Conservation (phyloP, 306 rosid genomes). For the Mimosa pudica region DNA sequence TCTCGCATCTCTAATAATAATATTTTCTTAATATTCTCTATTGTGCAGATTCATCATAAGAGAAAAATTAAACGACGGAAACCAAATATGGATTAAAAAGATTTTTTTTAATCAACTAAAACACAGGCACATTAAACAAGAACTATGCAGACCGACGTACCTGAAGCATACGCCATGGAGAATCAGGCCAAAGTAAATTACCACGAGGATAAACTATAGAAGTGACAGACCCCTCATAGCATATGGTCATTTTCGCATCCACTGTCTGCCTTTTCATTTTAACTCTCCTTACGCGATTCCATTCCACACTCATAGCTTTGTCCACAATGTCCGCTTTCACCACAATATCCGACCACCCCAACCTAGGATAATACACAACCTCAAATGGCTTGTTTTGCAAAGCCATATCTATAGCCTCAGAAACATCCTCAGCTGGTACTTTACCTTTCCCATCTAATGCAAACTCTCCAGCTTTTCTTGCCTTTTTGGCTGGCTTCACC, state of each 20-base stretch:
- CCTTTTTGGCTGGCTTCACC: constrained; percentile 6
- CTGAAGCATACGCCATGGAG: constrained; percentile 84
- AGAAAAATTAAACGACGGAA: too few species aligned
- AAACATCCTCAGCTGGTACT: constrained; percentile 43
- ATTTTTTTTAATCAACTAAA: neutral
- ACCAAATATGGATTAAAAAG: neutral
- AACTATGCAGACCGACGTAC: constrained; percentile 34
- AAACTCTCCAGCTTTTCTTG: constrained; percentile 16
- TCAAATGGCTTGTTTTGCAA: constrained; percentile 58
- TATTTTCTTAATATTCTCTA: too few species aligned
- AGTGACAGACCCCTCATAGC: constrained; percentile 66
- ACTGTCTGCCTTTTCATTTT: constrained; percentile 67
- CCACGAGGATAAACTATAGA: constrained; percentile 23
- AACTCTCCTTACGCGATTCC: constrained; percentile 64
- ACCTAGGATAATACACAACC: constrained; percentile 69
- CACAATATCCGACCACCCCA: constrained; percentile 68
- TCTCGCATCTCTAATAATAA: too few species aligned
- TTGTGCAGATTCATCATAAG: too few species aligned
- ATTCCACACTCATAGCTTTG: constrained; percentile 39
- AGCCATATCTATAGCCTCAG: constrained; percentile 60
- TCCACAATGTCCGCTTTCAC: constrained; percentile 64
- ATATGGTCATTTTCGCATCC: constrained; percentile 60
- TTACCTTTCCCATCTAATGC: constrained; percentile 52
- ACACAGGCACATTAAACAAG: neutral
- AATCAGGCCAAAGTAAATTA: constrained; percentile 47